Evolutionary conservation across 192 early-diverging fungal genomes (phyloP).

Genomic region (Coemansia sp.): DNA sequence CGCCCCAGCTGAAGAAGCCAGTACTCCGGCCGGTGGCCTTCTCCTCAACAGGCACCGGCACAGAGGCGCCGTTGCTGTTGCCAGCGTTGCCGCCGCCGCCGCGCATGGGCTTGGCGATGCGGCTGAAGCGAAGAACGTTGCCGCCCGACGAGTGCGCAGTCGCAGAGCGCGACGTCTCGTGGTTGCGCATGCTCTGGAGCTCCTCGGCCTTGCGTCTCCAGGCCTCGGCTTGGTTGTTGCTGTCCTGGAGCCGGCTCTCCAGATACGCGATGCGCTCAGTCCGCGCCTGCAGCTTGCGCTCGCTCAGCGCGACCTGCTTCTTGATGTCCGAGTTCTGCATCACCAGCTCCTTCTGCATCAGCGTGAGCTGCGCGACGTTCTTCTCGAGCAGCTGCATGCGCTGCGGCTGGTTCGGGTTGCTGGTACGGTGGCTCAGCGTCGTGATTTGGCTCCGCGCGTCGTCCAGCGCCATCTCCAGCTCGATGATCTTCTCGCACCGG

Average conservation of each 20-base stretch:
- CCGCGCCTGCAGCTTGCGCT: constrained; percentile 88
- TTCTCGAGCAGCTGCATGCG: constrained; percentile 98
- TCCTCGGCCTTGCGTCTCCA: constrained; percentile 69
- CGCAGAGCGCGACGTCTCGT: constrained; percentile 18
- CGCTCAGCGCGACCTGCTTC: constrained; percentile 87
- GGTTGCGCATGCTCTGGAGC: constrained; percentile 56
- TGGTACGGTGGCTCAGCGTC: constrained; percentile 78
- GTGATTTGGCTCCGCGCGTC: constrained; percentile 95
- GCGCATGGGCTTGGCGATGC: constrained; percentile 91
- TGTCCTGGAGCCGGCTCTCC: constrained; percentile 70
- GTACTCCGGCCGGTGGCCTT: constrained; percentile 27
- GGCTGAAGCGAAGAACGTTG: constrained; percentile 62
- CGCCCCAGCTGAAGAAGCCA: constrained; percentile 51
- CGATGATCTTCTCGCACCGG: constrained; percentile 97
- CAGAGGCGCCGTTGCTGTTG: background rate
- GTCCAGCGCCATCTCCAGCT: constrained; percentile 96
- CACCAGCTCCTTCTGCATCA: constrained; percentile 95
- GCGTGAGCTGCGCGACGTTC: constrained; percentile 94
- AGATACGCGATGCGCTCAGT: constrained; percentile 94
- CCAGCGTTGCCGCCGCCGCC: constrained; percentile 67
- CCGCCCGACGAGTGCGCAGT: constrained; percentile 16
- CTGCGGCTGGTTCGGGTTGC: constrained; percentile 86
- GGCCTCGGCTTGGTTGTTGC: constrained; percentile 83
- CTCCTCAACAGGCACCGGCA: constrained; percentile 19
- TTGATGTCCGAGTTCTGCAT: constrained; percentile 96